Percentiles rank a stretch among this genome's conserved stretches.
Evolutionary conservation across 2,329 filamentous ascomycete species (phyloP).

Genomic region (Claviceps purpurea): DNA sequence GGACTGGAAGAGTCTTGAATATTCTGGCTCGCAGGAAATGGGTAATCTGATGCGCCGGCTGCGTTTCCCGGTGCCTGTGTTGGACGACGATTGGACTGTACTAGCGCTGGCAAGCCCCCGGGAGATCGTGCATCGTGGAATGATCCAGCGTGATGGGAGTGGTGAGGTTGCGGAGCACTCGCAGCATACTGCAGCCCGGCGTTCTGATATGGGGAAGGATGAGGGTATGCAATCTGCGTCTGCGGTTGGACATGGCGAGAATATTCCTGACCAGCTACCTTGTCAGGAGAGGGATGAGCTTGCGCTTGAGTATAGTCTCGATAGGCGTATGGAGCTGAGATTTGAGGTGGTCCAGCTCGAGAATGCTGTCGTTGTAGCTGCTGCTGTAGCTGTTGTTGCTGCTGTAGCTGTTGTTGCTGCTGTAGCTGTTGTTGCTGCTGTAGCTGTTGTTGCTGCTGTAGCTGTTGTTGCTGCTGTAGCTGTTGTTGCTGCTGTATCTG

Average conservation of each 20-base stretch:
- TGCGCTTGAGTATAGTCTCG: conserved; percentile 32
- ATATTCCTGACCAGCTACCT: conserved; percentile 33
- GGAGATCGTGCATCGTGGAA: conserved; percentile 39
- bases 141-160: conserved; percentile 23
- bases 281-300: conserved; percentile 33
- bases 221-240: conserved; percentile 22
- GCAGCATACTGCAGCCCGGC: conserved; percentile 27
- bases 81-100: conserved; percentile 33
- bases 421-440: background rate
- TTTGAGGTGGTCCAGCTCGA: conserved; percentile 22
- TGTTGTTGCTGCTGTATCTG: background rate
- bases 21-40: conserved; percentile 33
- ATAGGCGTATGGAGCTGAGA: conserved; percentile 31
- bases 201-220: conserved; percentile 25
- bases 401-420: background rate
- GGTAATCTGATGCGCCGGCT: conserved; percentile 31
- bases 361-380: conserved; percentile 14
- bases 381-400: background rate
- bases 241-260: conserved; percentile 18
- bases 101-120: conserved; percentile 21
- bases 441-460: background rate
- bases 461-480: background rate
- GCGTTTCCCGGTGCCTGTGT: conserved; percentile 30
- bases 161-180: conserved; percentile 28
- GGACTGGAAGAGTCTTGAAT: conserved; percentile 34